Percentiles rank a stretch among this genome's conserved stretches.
Evolutionary conservation across 768 basidiomycete genomes (phyloP).

Genomic region (Mycena olivaceomarginata): DNA sequence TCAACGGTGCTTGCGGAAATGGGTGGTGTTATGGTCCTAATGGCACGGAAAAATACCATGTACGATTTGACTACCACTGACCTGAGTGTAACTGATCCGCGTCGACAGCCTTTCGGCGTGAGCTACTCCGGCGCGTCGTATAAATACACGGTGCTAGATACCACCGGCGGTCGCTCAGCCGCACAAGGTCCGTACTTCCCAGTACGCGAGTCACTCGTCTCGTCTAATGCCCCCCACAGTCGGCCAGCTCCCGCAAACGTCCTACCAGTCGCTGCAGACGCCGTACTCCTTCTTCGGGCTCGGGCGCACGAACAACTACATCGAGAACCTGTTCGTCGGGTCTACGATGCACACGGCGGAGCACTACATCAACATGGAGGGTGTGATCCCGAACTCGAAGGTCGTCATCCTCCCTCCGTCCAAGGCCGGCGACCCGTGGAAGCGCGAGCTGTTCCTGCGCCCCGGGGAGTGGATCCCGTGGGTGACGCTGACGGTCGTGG

Average conservation of each 20-base stretch:
- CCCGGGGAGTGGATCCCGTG: slow-evolving; percentile 99
- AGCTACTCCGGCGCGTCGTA: slow-evolving; percentile 96
- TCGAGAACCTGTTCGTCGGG: slow-evolving; percentile 98
- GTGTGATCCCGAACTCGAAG: slow-evolving; percentile 97
- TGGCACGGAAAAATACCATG: slow-evolving; percentile 81
- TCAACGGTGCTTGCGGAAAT: slow-evolving; percentile 95
- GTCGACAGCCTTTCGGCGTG: slow-evolving; percentile 89
- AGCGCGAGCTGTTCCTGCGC: slow-evolving; percentile 90
- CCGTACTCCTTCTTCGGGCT: slow-evolving; percentile 98
- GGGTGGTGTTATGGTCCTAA: slow-evolving; percentile 83
- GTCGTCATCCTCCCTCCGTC: slow-evolving; percentile 93
- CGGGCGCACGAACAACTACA: slow-evolving; percentile 98
- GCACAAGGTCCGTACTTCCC: slow-evolving; percentile 81
- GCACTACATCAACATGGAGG: slow-evolving; percentile 95
- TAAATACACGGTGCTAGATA: slow-evolving; percentile 98
- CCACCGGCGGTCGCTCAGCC: slow-evolving; percentile 90
- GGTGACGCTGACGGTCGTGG: slow-evolving; percentile 93
- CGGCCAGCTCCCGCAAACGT: slow-evolving; percentile 94
- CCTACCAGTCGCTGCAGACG: slow-evolving; percentile 92
- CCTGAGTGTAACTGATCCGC: slow-evolving; percentile 18
- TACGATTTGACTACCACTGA: slow-evolving; percentile 57
- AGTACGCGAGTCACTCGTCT: not conserved
- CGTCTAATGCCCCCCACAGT: slow-evolving; percentile 67
- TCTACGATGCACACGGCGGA: slow-evolving; percentile 83
- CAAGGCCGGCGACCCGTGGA: slow-evolving; percentile 81